These are phyloP conservation scores for Arctium lappa DNA, from an alignment of 129 eudicot species.

Conservation along the genomic window DNA sequence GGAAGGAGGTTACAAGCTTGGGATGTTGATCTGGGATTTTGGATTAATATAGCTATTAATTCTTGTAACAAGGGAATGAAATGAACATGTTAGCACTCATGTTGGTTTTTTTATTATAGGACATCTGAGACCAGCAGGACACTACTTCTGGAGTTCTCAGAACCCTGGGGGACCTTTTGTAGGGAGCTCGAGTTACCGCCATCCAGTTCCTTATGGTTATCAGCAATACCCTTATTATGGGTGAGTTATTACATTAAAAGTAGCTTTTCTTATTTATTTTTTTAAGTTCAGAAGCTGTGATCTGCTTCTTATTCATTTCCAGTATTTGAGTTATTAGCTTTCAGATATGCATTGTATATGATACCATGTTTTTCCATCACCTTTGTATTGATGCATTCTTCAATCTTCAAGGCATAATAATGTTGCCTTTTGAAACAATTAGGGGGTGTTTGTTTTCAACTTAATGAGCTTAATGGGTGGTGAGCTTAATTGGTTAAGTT, in stretches of 20 bases:
- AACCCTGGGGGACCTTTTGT: constrained; percentile 28
- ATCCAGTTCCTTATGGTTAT: constrained; percentile 47
- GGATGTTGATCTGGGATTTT: no score
- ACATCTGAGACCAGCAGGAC: constrained; percentile 40
- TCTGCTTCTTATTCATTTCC: not conserved
- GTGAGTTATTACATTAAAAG: constrained; percentile 22
- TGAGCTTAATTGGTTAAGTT: no score
- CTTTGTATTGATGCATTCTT: constrained; percentile 5
- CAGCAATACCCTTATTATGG: constrained; percentile 56
- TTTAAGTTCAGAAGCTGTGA: not conserved
- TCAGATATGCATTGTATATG: not conserved
- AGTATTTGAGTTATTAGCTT: not conserved
- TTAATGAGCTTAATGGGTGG: no score
- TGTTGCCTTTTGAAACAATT: no score
- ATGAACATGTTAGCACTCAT: not conserved
- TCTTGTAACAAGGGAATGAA: not conserved
- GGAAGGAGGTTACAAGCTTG: no score
- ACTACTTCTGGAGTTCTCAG: constrained; percentile 41
- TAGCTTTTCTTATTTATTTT: not conserved
- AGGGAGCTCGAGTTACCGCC: constrained; percentile 50
- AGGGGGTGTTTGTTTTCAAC: no score
- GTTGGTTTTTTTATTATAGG: constrained; percentile 32
- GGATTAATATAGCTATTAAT: no score
- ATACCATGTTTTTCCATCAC: not conserved
- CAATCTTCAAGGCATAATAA: no score